These are phyloP conservation scores for Wallacemonas rigidus DNA, from an alignment of 208 protist genomes.

Conservation along the genomic window DNA sequence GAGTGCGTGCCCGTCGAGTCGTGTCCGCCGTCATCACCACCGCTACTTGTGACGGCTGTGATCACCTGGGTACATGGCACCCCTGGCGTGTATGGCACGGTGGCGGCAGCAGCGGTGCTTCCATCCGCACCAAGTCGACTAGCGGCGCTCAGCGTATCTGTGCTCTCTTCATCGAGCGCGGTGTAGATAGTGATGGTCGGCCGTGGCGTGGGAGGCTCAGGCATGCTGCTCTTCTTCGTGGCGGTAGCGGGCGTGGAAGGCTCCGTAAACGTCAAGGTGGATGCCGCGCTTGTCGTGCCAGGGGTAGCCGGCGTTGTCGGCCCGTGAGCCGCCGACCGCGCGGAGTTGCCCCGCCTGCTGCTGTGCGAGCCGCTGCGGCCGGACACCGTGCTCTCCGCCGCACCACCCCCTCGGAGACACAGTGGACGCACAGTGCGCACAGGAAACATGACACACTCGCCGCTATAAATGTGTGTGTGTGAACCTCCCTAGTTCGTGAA, in stretches of 20 bases:
- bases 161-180: constrained; percentile 33
- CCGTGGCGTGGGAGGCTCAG: constrained; percentile 12
- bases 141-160: background rate
- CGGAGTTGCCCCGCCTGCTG: constrained; percentile 1
- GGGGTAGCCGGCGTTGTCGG: background rate
- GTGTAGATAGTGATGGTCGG: constrained; percentile 55
- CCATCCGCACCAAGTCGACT: background rate
- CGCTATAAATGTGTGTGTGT: no score
- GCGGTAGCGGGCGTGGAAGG: background rate
- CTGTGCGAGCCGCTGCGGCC: background rate
- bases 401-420: background rate
- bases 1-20: no score
- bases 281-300: background rate
- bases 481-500: background rate
- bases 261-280: background rate
- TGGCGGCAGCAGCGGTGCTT: background rate
- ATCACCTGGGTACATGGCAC: no score
- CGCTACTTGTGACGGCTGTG: no score
- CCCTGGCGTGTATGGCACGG: background rate
- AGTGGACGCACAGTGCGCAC: background rate
- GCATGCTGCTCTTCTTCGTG: background rate
- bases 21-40: no score
- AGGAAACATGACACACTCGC: constrained; percentile 6
- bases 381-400: constrained; percentile 7
- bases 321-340: background rate